Conservation (phyloP, 148 eudicot genomes). For the Camellia granthamiana region DNA sequence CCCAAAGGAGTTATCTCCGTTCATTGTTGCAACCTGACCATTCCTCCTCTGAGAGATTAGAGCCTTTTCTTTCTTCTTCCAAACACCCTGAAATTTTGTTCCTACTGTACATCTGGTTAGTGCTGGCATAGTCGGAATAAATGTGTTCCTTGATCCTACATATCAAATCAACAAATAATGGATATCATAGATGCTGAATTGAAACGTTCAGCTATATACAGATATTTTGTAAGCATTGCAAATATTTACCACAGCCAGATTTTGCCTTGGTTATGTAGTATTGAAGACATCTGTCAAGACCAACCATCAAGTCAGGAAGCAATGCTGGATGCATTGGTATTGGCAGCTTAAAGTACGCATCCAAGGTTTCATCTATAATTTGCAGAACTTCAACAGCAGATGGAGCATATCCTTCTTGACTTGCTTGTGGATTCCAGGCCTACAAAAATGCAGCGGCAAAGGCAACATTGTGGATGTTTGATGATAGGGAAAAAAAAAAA, state of each 20-base stretch:
- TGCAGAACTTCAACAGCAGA: constrained; percentile 81
- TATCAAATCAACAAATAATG: constrained; percentile 11
- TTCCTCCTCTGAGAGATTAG: constrained; percentile 55
- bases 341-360: constrained; percentile 87
- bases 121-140: constrained; percentile 86
- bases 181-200: background rate
- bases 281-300: constrained; percentile 88
- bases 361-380: constrained; percentile 72
- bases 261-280: constrained; percentile 75
- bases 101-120: constrained; percentile 79
- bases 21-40: constrained; percentile 64
- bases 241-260: constrained; percentile 83
- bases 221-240: constrained; percentile 1
- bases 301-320: constrained; percentile 82
- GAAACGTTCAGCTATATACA: background rate
- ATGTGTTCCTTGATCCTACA: constrained; percentile 81
- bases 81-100: constrained; percentile 61
- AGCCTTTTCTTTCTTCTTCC: constrained; percentile 83
- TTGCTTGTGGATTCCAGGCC: constrained; percentile 85
- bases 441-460: constrained; percentile 15
- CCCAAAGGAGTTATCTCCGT: constrained; percentile 53
- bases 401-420: constrained; percentile 80
- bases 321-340: constrained; percentile 90
- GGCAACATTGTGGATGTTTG: background rate
- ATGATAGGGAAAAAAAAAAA: background rate